phyloP scores from a whole-genome alignment of 164 flowering plant genomes.

The Aristolochia californica region DNA sequence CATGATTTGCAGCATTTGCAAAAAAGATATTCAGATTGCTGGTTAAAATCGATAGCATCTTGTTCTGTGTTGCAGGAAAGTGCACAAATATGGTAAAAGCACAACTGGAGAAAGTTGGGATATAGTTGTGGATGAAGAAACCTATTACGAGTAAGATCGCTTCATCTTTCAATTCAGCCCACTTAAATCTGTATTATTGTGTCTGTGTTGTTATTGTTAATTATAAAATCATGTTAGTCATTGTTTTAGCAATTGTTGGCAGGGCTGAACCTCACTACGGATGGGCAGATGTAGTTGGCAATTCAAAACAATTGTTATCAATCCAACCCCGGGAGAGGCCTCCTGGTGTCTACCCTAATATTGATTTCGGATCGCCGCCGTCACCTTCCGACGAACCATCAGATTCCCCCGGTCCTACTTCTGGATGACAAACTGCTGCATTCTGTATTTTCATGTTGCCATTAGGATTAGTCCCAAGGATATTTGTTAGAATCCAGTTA shows the following conservation, averaged over 20 bases:
- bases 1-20: background rate
- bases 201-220: background rate
- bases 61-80: slow-evolving; percentile 45
- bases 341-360: slow-evolving; percentile 67
- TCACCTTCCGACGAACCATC: slow-evolving; percentile 31
- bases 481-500: slow-evolving; percentile 8
- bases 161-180: background rate
- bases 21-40: background rate
- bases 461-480: background rate
- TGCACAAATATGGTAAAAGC: slow-evolving; percentile 97
- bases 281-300: slow-evolving; percentile 97
- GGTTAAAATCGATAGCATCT: no score
- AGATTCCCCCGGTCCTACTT: slow-evolving; percentile 18
- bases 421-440: slow-evolving; percentile 10
- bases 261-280: slow-evolving; percentile 99
- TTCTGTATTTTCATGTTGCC: background rate
- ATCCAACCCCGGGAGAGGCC: slow-evolving; percentile 76
- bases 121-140: slow-evolving; percentile 83
- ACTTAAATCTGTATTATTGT: background rate
- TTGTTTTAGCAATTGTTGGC: slow-evolving; percentile 6
- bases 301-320: slow-evolving; percentile 80
- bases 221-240: background rate
- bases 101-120: slow-evolving; percentile 99
- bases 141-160: slow-evolving; percentile 79
- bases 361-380: slow-evolving; percentile 54